Evolutionary conservation across 257 asterid species (phyloP).

Genomic region (Fraxinus quadrangulata): DNA sequence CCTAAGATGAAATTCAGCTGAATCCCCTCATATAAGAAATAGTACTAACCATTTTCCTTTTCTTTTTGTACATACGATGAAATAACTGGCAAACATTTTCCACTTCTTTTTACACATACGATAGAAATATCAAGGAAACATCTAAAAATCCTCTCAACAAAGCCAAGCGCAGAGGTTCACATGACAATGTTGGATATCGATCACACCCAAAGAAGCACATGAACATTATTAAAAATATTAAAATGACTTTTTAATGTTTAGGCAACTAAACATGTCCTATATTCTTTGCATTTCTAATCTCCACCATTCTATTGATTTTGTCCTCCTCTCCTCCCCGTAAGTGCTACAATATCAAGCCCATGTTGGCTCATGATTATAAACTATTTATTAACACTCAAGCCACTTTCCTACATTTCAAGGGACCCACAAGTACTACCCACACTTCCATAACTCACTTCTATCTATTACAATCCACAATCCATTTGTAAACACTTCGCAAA

Average conservation of each 20-base stretch:
- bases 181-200: not conserved
- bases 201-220: not conserved
- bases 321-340: not conserved
- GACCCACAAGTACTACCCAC: too few species aligned
- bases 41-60: not conserved
- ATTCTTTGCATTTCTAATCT: not conserved
- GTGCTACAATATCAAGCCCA: not conserved
- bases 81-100: not conserved
- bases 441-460: too few species aligned
- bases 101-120: not conserved
- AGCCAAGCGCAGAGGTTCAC: not conserved
- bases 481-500: too few species aligned
- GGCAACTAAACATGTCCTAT: not conserved
- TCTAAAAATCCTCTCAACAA: not conserved
- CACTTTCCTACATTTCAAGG: too few species aligned
- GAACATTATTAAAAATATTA: not conserved
- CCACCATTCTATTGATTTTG: not conserved
- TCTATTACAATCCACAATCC: too few species aligned
- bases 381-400: too few species aligned
- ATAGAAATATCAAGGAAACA: not conserved
- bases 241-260: not conserved
- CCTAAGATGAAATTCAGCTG: not conserved
- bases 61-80: not conserved
- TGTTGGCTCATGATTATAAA: too few species aligned
- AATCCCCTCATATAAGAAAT: not conserved